A percentile compares a stretch with the other conserved stretches of the same genome.
Conservation (phyloP, 2,329 filamentous ascomycete species). For the Capronia epimyces region DNA sequence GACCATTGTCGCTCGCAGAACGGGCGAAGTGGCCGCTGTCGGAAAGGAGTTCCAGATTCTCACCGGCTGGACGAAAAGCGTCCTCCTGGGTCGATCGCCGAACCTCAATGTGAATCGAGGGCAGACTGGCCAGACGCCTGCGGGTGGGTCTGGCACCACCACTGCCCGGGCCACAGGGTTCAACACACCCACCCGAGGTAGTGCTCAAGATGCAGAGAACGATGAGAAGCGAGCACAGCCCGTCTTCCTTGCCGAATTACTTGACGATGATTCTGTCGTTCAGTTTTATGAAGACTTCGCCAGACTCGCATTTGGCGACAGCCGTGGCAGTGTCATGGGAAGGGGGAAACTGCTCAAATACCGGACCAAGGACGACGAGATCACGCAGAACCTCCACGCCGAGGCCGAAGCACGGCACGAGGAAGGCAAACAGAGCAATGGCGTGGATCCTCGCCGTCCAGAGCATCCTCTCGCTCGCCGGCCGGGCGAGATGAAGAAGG, state of each 20-base stretch:
- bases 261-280: constrained; percentile 88
- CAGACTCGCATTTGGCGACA: constrained; percentile 85
- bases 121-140: constrained; percentile 33
- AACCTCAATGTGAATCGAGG: constrained; percentile 83
- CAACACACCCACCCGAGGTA: constrained; percentile 39
- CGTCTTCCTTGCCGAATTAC: constrained; percentile 83
- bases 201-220: constrained; percentile 21
- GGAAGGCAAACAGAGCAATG: constrained; percentile 36
- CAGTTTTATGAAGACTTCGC: constrained; percentile 96
- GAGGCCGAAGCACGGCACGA: constrained; percentile 41
- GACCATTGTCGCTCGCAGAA: constrained; percentile 83
- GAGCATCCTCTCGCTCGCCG: constrained; percentile 13
- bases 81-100: constrained; percentile 77
- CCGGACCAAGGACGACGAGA: constrained; percentile 59
- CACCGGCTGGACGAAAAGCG: constrained; percentile 87
- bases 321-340: constrained; percentile 74
- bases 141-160: constrained; percentile 36
- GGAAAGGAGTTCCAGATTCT: constrained; percentile 96
- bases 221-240: constrained; percentile 56
- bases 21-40: constrained; percentile 88
- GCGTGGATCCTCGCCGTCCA: constrained; percentile 25
- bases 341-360: constrained; percentile 88
- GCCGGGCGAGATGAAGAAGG: constrained; percentile 34
- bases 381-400: constrained; percentile 27
- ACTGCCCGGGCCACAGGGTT: constrained; percentile 43